These are phyloP conservation scores for Sporobolomyces phaffii DNA, from an alignment of 768 basidiomycete species.

Conservation along the genomic window DNA sequence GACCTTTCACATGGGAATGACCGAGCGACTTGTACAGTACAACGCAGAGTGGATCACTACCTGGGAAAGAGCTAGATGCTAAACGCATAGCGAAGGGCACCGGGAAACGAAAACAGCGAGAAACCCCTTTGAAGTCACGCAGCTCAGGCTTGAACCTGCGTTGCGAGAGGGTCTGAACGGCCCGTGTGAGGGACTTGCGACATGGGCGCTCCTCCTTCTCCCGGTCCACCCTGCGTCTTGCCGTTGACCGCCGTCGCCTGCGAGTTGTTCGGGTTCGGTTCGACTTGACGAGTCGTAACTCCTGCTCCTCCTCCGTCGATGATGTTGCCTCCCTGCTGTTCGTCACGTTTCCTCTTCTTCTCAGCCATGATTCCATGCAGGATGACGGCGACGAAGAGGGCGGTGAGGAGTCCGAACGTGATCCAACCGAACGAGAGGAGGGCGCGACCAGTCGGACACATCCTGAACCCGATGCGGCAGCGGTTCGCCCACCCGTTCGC, in stretches of 20 bases:
- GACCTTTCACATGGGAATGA: too few species aligned
- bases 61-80: too few species aligned
- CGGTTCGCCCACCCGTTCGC: background rate
- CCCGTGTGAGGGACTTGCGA: too few species aligned
- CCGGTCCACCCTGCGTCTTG: too few species aligned
- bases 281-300: background rate
- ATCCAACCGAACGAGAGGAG: constrained; percentile 13
- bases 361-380: background rate
- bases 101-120: too few species aligned
- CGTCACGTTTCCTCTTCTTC: background rate
- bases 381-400: background rate
- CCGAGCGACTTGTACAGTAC: too few species aligned
- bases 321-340: background rate
- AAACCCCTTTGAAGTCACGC: too few species aligned
- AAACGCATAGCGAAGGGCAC: too few species aligned
- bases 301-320: background rate
- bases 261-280: background rate
- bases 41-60: too few species aligned
- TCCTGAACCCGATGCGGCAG: background rate
- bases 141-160: too few species aligned
- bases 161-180: too few species aligned
- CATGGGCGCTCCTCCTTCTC: too few species aligned
- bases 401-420: background rate
- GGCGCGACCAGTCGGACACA: constrained; percentile 1
- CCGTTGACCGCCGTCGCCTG: background rate